A percentile compares a stretch with the other conserved stretches of the same genome.
Evolutionary conservation across 108 stramenopile species (phyloP).

Genomic region (Thalassiosira profunda): DNA sequence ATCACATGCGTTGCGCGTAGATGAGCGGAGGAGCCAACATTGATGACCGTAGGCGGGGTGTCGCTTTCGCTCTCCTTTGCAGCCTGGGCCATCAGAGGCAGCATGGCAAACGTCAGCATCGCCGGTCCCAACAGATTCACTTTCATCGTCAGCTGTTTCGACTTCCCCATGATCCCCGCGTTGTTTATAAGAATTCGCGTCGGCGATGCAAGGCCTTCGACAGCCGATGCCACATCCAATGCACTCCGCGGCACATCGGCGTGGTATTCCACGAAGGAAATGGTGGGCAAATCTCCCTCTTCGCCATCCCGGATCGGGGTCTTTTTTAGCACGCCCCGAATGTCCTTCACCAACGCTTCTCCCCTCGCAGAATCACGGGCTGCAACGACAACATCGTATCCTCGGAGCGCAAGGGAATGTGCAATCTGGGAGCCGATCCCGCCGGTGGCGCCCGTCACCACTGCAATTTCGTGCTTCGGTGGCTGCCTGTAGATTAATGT

Average conservation of each 20-base stretch:
- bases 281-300: conserved; percentile 3
- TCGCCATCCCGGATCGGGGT: not conserved
- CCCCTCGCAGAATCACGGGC: conserved; percentile 28
- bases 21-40: conserved; percentile 49
- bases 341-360: conserved; percentile 18
- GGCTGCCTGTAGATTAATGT: conserved; percentile 7
- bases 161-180: conserved; percentile 48
- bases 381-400: conserved; percentile 47
- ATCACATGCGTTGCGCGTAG: conserved; percentile 44
- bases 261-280: conserved; percentile 44
- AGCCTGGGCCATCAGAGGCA: conserved; percentile 28
- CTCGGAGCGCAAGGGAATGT: conserved; percentile 27
- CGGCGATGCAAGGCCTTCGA: conserved; percentile 4
- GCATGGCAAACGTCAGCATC: conserved; percentile 26
- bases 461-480: conserved; percentile 24
- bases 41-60: conserved; percentile 26
- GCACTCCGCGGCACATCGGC: conserved; percentile 37
- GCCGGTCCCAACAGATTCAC: conserved; percentile 45
- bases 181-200: conserved; percentile 36
- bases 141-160: conserved; percentile 39
- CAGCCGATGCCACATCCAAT: conserved; percentile 13
- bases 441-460: conserved; percentile 43
- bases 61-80: not conserved
- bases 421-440: conserved; percentile 45
- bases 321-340: conserved; percentile 2